These are phyloP conservation scores for Aspergillus udagawae DNA, from an alignment of 2,329 filamentous ascomycete species.

Conservation along the genomic window DNA sequence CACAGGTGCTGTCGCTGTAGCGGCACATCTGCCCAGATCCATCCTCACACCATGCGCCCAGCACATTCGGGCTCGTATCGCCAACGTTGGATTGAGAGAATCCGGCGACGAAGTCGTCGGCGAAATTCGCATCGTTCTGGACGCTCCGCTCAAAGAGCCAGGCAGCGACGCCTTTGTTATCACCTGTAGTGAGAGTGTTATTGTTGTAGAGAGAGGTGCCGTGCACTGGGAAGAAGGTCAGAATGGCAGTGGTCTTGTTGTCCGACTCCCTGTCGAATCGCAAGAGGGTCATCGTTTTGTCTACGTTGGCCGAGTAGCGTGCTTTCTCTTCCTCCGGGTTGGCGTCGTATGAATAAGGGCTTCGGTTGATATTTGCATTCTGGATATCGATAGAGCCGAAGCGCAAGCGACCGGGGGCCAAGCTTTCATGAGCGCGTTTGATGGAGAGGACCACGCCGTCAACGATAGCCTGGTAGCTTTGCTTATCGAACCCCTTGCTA, in stretches of 20 bases:
- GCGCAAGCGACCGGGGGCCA: slow-evolving; percentile 66
- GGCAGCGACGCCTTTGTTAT: slow-evolving; percentile 93
- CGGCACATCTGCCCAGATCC: slow-evolving; percentile 57
- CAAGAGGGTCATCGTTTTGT: slow-evolving; percentile 76
- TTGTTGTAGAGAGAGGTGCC: slow-evolving; percentile 88
- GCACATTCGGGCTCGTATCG: slow-evolving; percentile 83
- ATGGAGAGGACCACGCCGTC: slow-evolving; percentile 81
- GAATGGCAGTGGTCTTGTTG: slow-evolving; percentile 69
- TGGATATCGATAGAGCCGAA: slow-evolving; percentile 65
- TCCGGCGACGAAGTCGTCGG: slow-evolving; percentile 74
- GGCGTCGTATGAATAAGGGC: slow-evolving; percentile 78
- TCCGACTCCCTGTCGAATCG: slow-evolving; percentile 72
- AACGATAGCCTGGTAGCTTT: slow-evolving; percentile 86
- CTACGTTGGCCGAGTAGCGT: slow-evolving; percentile 61
- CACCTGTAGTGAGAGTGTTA: slow-evolving; percentile 86
- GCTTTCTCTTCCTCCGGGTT: slow-evolving; percentile 75
- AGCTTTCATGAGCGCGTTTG: slow-evolving; percentile 68
- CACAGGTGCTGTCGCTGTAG: slow-evolving; percentile 75
- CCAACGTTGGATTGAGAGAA: slow-evolving; percentile 91
- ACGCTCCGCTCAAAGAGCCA: slow-evolving; percentile 75
- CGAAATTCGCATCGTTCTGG: slow-evolving; percentile 50
- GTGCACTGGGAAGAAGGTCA: slow-evolving; percentile 91
- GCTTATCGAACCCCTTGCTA: slow-evolving; percentile 76
- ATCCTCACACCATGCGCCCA: slow-evolving; percentile 87
- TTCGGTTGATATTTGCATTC: slow-evolving; percentile 84